Conservation (phyloP, 2,329 filamentous ascomycete genomes). For the Fusarium fracticaudum region DNA sequence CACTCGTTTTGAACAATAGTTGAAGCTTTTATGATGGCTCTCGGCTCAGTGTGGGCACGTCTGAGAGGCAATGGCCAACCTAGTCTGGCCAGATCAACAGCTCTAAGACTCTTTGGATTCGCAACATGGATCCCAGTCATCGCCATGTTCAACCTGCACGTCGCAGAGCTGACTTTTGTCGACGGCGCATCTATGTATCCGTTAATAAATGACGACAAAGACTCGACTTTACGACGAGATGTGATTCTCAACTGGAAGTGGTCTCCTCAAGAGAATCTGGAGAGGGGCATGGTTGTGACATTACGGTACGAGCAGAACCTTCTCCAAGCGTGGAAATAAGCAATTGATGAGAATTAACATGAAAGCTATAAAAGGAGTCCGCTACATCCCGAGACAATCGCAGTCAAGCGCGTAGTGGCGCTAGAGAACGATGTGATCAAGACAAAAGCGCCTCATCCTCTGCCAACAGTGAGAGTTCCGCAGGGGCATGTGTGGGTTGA, state of each 20-base stretch:
- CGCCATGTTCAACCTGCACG: constrained; percentile 69
- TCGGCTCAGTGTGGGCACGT: constrained; percentile 50
- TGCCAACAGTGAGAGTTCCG: constrained; percentile 71
- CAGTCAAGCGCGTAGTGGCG: constrained; percentile 85
- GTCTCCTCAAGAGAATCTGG: constrained; percentile 65
- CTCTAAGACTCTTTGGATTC: constrained; percentile 60
- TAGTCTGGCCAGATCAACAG: constrained; percentile 47
- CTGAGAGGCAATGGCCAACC: constrained; percentile 36
- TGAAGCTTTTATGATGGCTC: constrained; percentile 45
- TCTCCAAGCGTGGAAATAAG: not conserved
- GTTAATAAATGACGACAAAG: constrained; percentile 74
- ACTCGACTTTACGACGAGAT: constrained; percentile 64
- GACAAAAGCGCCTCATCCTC: constrained; percentile 69
- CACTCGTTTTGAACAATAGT: not conserved
- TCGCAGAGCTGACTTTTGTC: constrained; percentile 67
- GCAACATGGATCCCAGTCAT: constrained; percentile 70
- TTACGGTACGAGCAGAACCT: constrained; percentile 64
- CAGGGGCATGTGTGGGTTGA: constrained; percentile 94
- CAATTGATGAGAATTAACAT: constrained; percentile 1
- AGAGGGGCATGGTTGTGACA: constrained; percentile 79
- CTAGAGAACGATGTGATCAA: constrained; percentile 81
- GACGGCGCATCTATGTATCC: constrained; percentile 79
- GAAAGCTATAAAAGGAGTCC: constrained; percentile 67
- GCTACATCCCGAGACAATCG: constrained; percentile 71
- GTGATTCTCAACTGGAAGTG: constrained; percentile 68